Evolutionary conservation across 2,329 filamentous ascomycete genomes (phyloP).

Genomic region (Trichoderma sp.): DNA sequence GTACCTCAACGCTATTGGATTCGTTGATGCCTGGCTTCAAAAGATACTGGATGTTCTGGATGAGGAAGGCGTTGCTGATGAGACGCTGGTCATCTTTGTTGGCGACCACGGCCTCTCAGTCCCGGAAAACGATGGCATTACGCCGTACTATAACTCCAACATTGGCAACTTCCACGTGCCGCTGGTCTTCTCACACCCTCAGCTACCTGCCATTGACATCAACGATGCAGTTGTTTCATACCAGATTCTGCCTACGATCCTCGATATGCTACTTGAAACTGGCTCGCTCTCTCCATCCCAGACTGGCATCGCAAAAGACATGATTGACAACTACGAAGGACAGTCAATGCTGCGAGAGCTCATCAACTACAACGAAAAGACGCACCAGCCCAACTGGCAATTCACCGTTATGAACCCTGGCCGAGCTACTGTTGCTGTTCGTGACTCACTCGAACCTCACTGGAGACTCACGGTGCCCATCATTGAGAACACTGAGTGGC

Average conservation of each 20-base stretch:
- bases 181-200: conserved; percentile 33
- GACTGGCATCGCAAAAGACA: conserved; percentile 23
- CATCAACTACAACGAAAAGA: conserved; percentile 16
- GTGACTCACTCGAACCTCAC: conserved; percentile 25
- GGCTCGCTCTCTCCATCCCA: conserved; percentile 27
- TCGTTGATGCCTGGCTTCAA: conserved; percentile 33
- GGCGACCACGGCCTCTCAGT: conserved; percentile 36
- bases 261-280: conserved; percentile 35
- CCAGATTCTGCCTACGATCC: conserved; percentile 35
- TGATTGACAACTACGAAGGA: conserved; percentile 29
- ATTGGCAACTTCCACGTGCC: conserved; percentile 36
- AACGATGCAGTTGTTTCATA: conserved; percentile 33
- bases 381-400: conserved; percentile 27
- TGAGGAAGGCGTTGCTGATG: conserved; percentile 32
- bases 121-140: conserved; percentile 32
- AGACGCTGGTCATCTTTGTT: conserved; percentile 33
- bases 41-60: conserved; percentile 32
- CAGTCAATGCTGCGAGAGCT: conserved; percentile 29
- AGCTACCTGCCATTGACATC: conserved; percentile 34
- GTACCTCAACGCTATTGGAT: conserved; percentile 35
- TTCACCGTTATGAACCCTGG: conserved; percentile 31
- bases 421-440: conserved; percentile 28
- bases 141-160: conserved; percentile 35
- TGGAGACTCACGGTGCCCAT: conserved; percentile 30
- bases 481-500: conserved; percentile 29